phyloP scores from a whole-genome alignment of 2,329 filamentous ascomycete species.

The Macroventuria anomochaeta region DNA sequence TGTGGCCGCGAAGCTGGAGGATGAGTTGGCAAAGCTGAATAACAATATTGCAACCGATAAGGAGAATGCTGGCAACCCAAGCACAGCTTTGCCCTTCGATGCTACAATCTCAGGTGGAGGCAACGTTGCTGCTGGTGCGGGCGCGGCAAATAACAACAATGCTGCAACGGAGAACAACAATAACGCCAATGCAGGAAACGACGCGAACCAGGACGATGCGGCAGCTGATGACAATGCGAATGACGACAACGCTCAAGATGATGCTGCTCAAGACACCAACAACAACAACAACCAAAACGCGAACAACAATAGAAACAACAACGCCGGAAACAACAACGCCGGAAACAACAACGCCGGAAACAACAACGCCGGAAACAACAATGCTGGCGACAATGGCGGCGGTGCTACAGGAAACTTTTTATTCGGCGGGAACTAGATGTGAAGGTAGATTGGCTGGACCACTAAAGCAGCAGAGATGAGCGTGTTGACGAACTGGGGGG shows the following conservation, averaged over 20 bases:
- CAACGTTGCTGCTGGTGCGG: conserved; percentile 7
- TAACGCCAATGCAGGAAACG: too few relatives aligned
- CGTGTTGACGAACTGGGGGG: neutral
- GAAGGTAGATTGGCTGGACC: too few relatives aligned
- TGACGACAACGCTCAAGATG: neutral
- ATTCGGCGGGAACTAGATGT: conserved; percentile 2
- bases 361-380: neutral
- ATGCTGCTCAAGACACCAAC: neutral
- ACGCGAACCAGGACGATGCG: conserved; percentile 2
- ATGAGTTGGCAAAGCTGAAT: conserved; percentile 60
- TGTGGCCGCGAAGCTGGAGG: conserved; percentile 53
- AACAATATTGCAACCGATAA: conserved; percentile 60
- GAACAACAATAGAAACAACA: neutral
- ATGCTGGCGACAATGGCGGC: neutral
- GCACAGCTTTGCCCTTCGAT: conserved; percentile 41
- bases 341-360: neutral
- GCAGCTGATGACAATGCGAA: neutral
- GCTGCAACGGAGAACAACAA: neutral
- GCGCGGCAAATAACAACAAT: conserved; percentile 3
- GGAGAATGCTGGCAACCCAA: conserved; percentile 56
- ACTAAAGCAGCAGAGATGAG: neutral
- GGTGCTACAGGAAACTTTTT: conserved; percentile 2
- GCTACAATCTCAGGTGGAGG: conserved; percentile 36
- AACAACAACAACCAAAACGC: neutral
- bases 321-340: neutral